These are phyloP conservation scores for Biscogniauxia mediterranea DNA, from an alignment of 2,329 filamentous ascomycete species.

Conservation along the genomic window DNA sequence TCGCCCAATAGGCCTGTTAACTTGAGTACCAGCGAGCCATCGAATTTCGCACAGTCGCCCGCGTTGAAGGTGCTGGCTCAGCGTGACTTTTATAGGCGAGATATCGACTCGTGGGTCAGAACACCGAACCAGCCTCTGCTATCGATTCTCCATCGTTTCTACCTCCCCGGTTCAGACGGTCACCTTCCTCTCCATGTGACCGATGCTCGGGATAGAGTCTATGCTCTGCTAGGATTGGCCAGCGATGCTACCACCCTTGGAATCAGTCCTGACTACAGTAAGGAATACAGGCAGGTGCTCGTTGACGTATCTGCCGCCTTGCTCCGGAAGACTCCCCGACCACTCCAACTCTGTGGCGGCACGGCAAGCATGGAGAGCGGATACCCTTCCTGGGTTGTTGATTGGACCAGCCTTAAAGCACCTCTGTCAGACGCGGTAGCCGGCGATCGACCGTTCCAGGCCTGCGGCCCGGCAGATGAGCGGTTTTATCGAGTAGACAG, in stretches of 20 bases:
- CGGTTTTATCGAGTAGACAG: conserved; percentile 19
- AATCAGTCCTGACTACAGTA: conserved; percentile 13
- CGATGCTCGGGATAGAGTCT: conserved; percentile 16
- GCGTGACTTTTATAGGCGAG: conserved; percentile 13
- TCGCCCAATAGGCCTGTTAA: neutral
- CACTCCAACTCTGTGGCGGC: conserved; percentile 14
- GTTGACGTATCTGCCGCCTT: conserved; percentile 16
- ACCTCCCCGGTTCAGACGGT: conserved; percentile 1
- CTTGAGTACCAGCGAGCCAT: conserved; percentile 19
- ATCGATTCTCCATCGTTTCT: conserved; percentile 16
- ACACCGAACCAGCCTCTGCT: conserved; percentile 16
- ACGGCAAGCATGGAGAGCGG: neutral
- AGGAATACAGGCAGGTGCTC: conserved; percentile 7
- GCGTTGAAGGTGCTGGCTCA: conserved; percentile 15
- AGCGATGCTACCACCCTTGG: conserved; percentile 10
- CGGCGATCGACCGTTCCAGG: conserved; percentile 14
- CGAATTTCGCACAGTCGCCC: conserved; percentile 16
- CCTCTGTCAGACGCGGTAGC: conserved; percentile 10
- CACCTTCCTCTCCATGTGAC: conserved; percentile 2
- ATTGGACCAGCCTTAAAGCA: conserved; percentile 17
- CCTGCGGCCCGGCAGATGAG: conserved; percentile 20
- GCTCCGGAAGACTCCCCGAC: conserved; percentile 8
- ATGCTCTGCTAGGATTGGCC: conserved; percentile 15
- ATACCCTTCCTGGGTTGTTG: conserved; percentile 18
- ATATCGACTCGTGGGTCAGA: conserved; percentile 2